Percentiles rank a stretch among this genome's conserved stretches.
Conservation (phyloP, 352 stramenopile genomes). For the Phytophthora cactorum region DNA sequence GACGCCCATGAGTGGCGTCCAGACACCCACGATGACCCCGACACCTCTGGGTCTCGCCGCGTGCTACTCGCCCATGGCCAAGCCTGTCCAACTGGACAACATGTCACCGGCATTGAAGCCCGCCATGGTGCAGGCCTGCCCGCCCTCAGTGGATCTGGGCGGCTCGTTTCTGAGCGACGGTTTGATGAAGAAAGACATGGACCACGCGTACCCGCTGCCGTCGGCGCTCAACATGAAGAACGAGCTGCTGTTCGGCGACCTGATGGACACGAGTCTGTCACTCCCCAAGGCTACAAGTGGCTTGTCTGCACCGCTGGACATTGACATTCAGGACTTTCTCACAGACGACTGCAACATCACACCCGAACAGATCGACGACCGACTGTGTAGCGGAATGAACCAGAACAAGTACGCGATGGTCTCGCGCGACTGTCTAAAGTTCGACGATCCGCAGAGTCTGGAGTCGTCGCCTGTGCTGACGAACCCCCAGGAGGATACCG, state of each 20-base stretch:
- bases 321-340: constrained; percentile 84
- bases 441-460: constrained; percentile 38
- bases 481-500: constrained; percentile 27
- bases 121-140: constrained; percentile 51
- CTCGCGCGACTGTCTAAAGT: constrained; percentile 75
- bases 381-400: constrained; percentile 39
- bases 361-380: constrained; percentile 51
- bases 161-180: constrained; percentile 47
- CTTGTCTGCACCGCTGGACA: constrained; percentile 51
- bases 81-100: constrained; percentile 80
- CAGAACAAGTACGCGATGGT: constrained; percentile 68
- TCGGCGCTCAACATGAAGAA: constrained; percentile 55
- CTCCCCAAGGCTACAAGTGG: constrained; percentile 28
- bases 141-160: constrained; percentile 68
- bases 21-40: constrained; percentile 33
- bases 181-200: constrained; percentile 47
- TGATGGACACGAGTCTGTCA: constrained; percentile 41
- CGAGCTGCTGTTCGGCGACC: constrained; percentile 48
- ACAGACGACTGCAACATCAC: constrained; percentile 81
- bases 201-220: constrained; percentile 42
- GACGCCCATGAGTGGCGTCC: constrained; percentile 17
- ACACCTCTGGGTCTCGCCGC: constrained; percentile 44
- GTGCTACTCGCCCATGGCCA: constrained; percentile 84
- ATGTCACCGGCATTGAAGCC: constrained; percentile 87
- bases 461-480: constrained; percentile 31